These are phyloP conservation scores for Lipomyces kockii DNA, from an alignment of 805 yeast species.

Conservation along the genomic window DNA sequence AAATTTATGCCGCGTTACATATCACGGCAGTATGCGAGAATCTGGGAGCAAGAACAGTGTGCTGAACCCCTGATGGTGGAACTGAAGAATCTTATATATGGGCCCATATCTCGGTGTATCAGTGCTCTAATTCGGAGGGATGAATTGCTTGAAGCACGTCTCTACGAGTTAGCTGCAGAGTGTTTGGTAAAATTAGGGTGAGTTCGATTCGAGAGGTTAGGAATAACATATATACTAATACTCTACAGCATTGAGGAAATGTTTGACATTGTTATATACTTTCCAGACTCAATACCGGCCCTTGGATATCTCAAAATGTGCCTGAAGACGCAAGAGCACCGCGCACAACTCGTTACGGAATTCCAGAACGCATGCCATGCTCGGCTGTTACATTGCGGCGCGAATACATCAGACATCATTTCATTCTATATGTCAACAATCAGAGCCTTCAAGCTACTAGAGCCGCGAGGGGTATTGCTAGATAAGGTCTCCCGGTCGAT, in stretches of 20 bases:
- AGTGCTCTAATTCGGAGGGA: slow-evolving; percentile 13
- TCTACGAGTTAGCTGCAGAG: slow-evolving; percentile 26
- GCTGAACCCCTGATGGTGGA: slow-evolving; percentile 20
- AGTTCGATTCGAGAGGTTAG: slow-evolving; percentile 53
- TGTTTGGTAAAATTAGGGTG: slow-evolving; percentile 21
- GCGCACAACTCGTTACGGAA: slow-evolving; percentile 56
- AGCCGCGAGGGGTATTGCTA: slow-evolving; percentile 81
- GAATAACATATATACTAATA: slow-evolving; percentile 61
- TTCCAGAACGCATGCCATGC: slow-evolving; percentile 53
- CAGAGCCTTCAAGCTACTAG: slow-evolving; percentile 72
- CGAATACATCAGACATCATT: slow-evolving; percentile 74
- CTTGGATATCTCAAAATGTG: slow-evolving; percentile 62
- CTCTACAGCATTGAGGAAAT: slow-evolving; percentile 55
- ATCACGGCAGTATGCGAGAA: slow-evolving; percentile 10
- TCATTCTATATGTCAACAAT: slow-evolving; percentile 72
- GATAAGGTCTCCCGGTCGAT: slow-evolving; percentile 81
- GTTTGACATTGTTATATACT: slow-evolving; percentile 59
- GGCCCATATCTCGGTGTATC: slow-evolving; percentile 15
- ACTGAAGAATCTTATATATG: slow-evolving; percentile 13
- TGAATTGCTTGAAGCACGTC: slow-evolving; percentile 9
- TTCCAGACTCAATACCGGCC: slow-evolving; percentile 58
- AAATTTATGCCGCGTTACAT: slow-evolving; percentile 24
- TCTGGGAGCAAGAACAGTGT: slow-evolving; percentile 23
- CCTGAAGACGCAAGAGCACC: slow-evolving; percentile 53
- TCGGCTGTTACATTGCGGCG: slow-evolving; percentile 74